Evolutionary conservation across 768 basidiomycete genomes (phyloP).

Genomic region (Serendipita sp.): DNA sequence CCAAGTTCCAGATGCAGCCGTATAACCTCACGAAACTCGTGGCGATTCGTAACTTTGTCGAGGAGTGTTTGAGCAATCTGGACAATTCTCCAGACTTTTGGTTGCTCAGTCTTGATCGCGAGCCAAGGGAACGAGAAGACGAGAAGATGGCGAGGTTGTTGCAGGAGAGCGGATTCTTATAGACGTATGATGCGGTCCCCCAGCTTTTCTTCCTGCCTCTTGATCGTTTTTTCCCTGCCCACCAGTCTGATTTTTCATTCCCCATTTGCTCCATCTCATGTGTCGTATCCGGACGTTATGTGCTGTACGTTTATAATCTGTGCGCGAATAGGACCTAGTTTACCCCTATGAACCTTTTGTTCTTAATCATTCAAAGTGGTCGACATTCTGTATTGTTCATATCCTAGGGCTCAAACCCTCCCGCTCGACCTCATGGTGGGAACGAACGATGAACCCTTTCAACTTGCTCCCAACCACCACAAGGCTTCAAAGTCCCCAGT

Average conservation of each 20-base stretch:
- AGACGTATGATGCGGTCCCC: neutral
- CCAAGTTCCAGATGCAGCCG: constrained; percentile 82
- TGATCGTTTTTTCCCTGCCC: neutral
- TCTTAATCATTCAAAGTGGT: no score
- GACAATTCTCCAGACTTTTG: constrained; percentile 48
- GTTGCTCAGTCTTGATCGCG: constrained; percentile 69
- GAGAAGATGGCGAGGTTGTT: constrained; percentile 88
- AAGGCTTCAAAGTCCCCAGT: no score
- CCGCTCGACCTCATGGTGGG: no score
- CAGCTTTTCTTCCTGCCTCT: constrained; percentile 23
- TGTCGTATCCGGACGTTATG: no score
- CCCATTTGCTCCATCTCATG: neutral
- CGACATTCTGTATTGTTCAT: no score
- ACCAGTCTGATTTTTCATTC: neutral
- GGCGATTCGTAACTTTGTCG: constrained; percentile 55
- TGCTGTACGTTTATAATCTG: no score
- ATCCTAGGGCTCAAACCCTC: no score
- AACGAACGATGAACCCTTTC: no score
- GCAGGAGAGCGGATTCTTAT: constrained; percentile 81
- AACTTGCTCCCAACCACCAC: no score
- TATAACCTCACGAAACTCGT: constrained; percentile 69
- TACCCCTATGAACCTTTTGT: no score
- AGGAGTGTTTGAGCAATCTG: constrained; percentile 59
- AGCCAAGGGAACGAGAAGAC: constrained; percentile 89
- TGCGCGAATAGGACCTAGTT: no score